Percentiles rank a stretch among this genome's conserved stretches.
Conservation (phyloP, 768 basidiomycete species). For the Termitomyces sp. region DNA sequence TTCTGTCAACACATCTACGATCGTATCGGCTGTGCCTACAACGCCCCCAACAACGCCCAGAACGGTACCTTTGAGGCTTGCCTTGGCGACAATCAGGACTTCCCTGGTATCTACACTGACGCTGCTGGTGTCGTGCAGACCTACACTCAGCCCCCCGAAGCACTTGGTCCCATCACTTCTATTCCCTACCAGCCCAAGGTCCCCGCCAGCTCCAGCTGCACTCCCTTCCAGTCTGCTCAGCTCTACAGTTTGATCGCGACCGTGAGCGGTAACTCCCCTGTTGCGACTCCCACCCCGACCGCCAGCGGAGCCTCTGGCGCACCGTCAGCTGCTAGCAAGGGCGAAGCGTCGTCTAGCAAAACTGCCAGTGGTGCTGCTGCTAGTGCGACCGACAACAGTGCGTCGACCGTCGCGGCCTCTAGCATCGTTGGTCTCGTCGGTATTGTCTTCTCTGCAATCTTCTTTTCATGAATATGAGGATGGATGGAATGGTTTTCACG, state of each 20-base stretch:
- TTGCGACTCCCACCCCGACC: neutral
- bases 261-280: conserved; percentile 8
- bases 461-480: conserved; percentile 13
- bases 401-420: conserved; percentile 7
- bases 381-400: conserved; percentile 10
- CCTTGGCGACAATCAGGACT: conserved; percentile 56
- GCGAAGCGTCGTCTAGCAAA: conserved; percentile 5
- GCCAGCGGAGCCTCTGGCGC: neutral
- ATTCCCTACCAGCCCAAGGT: conserved; percentile 34
- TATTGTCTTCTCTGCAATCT: conserved; percentile 15
- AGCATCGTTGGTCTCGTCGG: conserved; percentile 12
- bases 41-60: conserved; percentile 59
- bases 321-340: neutral
- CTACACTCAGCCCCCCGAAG: conserved; percentile 35
- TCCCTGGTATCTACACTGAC: conserved; percentile 44
- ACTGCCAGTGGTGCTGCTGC: conserved; percentile 6
- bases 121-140: conserved; percentile 31
- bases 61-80: conserved; percentile 61
- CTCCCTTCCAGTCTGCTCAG: conserved; percentile 20
- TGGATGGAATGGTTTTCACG: neutral
- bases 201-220: conserved; percentile 32
- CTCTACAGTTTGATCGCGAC: conserved; percentile 22
- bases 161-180: conserved; percentile 27
- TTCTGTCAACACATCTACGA: conserved; percentile 71
- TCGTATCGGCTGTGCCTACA: conserved; percentile 70